Percentiles rank a stretch among this genome's conserved stretches.
These are phyloP conservation scores for Gaertneriomyces sp. DNA, from an alignment of 192 early-diverging fungal genomes.

Conservation along the genomic window DNA sequence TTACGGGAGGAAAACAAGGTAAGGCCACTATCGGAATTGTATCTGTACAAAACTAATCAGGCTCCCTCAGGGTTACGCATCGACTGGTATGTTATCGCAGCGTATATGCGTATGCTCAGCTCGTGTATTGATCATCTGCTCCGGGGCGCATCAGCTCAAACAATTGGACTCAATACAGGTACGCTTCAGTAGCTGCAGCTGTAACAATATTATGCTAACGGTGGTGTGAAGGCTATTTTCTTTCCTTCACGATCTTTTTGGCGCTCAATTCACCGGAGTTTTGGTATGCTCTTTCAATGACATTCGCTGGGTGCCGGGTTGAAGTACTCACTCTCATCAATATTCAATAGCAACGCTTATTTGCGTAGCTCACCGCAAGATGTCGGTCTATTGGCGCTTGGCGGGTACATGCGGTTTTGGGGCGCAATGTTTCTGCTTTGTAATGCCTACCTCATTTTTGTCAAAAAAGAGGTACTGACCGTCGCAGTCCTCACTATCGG, in stretches of 20 bases:
- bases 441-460: constrained; percentile 75
- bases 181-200: background rate
- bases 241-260: constrained; percentile 95
- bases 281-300: constrained; percentile 22
- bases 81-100: constrained; percentile 15
- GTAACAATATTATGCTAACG: background rate
- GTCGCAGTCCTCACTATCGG: background rate
- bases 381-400: constrained; percentile 71
- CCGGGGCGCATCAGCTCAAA: constrained; percentile 64
- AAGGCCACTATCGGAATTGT: background rate
- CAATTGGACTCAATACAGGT: constrained; percentile 89
- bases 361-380: constrained; percentile 63
- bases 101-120: background rate
- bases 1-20: constrained; percentile 86
- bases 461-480: constrained; percentile 63
- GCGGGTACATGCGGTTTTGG: constrained; percentile 91
- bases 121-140: background rate
- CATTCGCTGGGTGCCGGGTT: background rate
- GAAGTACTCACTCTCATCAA: background rate
- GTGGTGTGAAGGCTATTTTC: constrained; percentile 64
- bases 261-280: constrained; percentile 94
- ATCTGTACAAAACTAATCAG: background rate
- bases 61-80: constrained; percentile 8
- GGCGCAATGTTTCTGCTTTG: constrained; percentile 82
- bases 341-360: constrained; percentile 79